These are phyloP conservation scores for Microdochium paspali DNA, from an alignment of 2,329 filamentous ascomycete genomes.

Conservation along the genomic window DNA sequence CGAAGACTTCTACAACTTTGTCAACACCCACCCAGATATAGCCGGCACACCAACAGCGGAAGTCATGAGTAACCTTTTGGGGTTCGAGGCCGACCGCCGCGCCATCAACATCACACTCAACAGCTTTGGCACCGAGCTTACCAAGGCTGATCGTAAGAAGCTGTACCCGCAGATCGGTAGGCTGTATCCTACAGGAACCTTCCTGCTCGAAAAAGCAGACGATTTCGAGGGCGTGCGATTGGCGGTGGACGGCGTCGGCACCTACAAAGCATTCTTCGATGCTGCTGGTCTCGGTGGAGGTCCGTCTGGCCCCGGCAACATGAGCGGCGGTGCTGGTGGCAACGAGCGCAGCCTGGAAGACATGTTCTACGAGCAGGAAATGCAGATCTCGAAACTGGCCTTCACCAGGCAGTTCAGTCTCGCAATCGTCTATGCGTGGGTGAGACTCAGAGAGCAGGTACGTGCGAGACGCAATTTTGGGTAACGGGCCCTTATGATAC, in stretches of 20 bases:
- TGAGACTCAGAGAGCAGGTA: slow-evolving; percentile 95
- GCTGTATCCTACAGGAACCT: slow-evolving; percentile 84
- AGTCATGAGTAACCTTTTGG: slow-evolving; percentile 90
- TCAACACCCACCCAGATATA: slow-evolving; percentile 83
- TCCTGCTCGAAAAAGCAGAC: slow-evolving; percentile 91
- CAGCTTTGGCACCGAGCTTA: slow-evolving; percentile 93
- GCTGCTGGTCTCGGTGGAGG: slow-evolving; percentile 71
- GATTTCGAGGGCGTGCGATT: slow-evolving; percentile 90
- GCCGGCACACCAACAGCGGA: slow-evolving; percentile 81
- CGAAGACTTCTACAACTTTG: slow-evolving; percentile 92
- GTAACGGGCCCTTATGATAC: too few species aligned
- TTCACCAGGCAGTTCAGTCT: slow-evolving; percentile 96
- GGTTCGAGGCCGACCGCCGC: slow-evolving; percentile 92
- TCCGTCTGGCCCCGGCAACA: slow-evolving; percentile 68
- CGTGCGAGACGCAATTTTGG: too few species aligned
- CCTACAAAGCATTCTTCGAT: slow-evolving; percentile 96
- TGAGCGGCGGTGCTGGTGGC: slow-evolving; percentile 67
- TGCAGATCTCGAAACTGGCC: slow-evolving; percentile 92
- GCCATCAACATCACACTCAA: slow-evolving; percentile 99
- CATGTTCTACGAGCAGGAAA: slow-evolving; percentile 98
- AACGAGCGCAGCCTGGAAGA: slow-evolving; percentile 91
- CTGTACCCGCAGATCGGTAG: slow-evolving; percentile 88
- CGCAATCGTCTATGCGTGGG: slow-evolving; percentile 93
- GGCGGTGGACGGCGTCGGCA: slow-evolving; percentile 83
- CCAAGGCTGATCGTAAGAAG: slow-evolving; percentile 90